A percentile compares a stretch with the other conserved stretches of the same genome.
Conservation (phyloP, 805 yeast species). For the Torulaspora quercuum region DNA sequence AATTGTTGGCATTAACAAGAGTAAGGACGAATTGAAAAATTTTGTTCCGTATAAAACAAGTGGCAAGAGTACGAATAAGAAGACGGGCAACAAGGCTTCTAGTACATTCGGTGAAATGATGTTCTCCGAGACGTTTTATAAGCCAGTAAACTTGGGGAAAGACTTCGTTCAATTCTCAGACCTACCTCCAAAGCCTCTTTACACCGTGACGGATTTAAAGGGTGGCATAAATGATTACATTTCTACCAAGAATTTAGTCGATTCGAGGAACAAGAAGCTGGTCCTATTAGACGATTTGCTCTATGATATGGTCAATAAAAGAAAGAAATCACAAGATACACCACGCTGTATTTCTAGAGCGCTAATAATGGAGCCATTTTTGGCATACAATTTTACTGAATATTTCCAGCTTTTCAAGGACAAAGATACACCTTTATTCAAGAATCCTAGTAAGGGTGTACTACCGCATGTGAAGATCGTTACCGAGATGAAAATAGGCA, state of each 20-base stretch:
- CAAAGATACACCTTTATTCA: slow-evolving; percentile 42
- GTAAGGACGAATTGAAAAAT: slow-evolving; percentile 48
- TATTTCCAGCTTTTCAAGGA: slow-evolving; percentile 46
- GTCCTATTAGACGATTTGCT: slow-evolving; percentile 56
- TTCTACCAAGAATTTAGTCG: slow-evolving; percentile 47
- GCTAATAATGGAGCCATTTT: slow-evolving; percentile 43
- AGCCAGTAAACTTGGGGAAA: slow-evolving; percentile 52
- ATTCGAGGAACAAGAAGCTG: slow-evolving; percentile 49
- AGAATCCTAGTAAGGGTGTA: slow-evolving; percentile 54
- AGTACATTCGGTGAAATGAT: slow-evolving; percentile 26
- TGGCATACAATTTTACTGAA: slow-evolving; percentile 46
- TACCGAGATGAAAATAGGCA: slow-evolving; percentile 75
- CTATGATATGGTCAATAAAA: slow-evolving; percentile 36
- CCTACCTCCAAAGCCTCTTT: slow-evolving; percentile 41
- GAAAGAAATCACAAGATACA: slow-evolving; percentile 33
- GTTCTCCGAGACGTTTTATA: slow-evolving; percentile 45
- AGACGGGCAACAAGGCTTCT: slow-evolving; percentile 19
- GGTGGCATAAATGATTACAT: slow-evolving; percentile 55
- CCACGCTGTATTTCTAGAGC: slow-evolving; percentile 43
- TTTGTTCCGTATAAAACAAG: slow-evolving; percentile 63
- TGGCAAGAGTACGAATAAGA: slow-evolving; percentile 16
- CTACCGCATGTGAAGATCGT: slow-evolving; percentile 63
- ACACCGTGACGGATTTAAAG: slow-evolving; percentile 54
- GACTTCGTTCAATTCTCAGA: slow-evolving; percentile 45
- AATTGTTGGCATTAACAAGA: slow-evolving; percentile 49